Conservation (phyloP, 305 asterid genomes). For the Withania somnifera region DNA sequence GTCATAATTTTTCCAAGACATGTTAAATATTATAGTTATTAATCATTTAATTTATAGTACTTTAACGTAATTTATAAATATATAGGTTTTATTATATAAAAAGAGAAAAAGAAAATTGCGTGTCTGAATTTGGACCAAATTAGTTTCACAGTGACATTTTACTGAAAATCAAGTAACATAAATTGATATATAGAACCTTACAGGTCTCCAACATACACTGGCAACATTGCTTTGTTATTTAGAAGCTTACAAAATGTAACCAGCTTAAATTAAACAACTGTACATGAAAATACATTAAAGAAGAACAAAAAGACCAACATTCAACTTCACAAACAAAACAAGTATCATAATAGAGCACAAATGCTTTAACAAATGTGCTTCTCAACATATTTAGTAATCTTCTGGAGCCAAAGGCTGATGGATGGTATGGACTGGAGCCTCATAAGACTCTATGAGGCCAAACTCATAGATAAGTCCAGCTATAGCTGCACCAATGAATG, state of each 20-base stretch:
- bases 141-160: no score
- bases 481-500: constrained; percentile 44
- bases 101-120: no score
- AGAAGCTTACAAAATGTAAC: background rate
- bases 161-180: no score
- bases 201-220: background rate
- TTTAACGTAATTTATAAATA: no score
- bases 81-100: no score
- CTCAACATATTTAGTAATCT: constrained; percentile 29
- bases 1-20: no score
- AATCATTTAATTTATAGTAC: no score
- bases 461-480: constrained; percentile 51
- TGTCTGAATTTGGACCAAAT: no score
- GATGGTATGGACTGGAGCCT: constrained; percentile 19
- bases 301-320: background rate
- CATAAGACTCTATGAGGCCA: constrained; percentile 37
- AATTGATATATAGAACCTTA: no score
- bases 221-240: background rate
- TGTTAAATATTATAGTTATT: no score
- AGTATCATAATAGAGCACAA: background rate
- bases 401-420: constrained; percentile 62
- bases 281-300: background rate
- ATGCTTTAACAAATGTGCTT: background rate
- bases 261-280: background rate
- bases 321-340: background rate